Percentiles rank a stretch among this genome's conserved stretches.
Conservation (phyloP, 2,329 filamentous ascomycete species). For the Rhynchosporium agropyri region DNA sequence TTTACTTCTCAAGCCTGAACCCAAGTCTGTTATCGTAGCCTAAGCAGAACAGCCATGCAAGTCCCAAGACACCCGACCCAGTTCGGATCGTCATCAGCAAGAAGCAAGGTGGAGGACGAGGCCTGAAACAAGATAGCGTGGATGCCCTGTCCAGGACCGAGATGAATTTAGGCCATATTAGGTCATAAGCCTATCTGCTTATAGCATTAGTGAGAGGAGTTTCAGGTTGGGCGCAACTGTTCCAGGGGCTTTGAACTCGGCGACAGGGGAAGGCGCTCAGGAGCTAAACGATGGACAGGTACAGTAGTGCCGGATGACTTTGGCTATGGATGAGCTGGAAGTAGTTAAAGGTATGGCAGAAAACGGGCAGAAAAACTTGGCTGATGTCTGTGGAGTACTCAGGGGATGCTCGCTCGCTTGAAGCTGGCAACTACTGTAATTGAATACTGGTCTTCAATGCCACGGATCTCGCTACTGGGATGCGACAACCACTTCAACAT, state of each 20-base stretch:
- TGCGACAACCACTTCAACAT: background rate
- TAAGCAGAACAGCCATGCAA: background rate
- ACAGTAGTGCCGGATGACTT: background rate
- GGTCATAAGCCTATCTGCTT: slow-evolving; percentile 17
- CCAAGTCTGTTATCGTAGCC: background rate
- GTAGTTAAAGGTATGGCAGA: slow-evolving; percentile 18
- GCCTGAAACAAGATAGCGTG: slow-evolving; percentile 42
- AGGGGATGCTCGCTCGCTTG: background rate
- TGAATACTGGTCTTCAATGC: slow-evolving; percentile 5
- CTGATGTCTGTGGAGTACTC: background rate
- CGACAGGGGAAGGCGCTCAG: slow-evolving; percentile 17
- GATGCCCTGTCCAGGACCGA: slow-evolving; percentile 35
- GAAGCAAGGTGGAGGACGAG: slow-evolving; percentile 32
- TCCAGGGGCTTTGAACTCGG: slow-evolving; percentile 17
- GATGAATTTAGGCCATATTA: slow-evolving; percentile 18
- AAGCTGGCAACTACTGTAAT: slow-evolving; percentile 1
- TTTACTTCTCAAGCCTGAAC: slow-evolving; percentile 4
- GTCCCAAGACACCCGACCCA: slow-evolving; percentile 20
- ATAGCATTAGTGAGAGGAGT: background rate
- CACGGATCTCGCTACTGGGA: background rate
- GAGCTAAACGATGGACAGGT: background rate
- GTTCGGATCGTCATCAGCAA: slow-evolving; percentile 33
- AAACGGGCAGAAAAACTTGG: slow-evolving; percentile 12
- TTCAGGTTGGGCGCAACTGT: background rate
- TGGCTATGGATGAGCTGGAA: background rate